phyloP scores from a whole-genome alignment of 495 filamentous ascomycete species.

The Neurospora sp. region DNA sequence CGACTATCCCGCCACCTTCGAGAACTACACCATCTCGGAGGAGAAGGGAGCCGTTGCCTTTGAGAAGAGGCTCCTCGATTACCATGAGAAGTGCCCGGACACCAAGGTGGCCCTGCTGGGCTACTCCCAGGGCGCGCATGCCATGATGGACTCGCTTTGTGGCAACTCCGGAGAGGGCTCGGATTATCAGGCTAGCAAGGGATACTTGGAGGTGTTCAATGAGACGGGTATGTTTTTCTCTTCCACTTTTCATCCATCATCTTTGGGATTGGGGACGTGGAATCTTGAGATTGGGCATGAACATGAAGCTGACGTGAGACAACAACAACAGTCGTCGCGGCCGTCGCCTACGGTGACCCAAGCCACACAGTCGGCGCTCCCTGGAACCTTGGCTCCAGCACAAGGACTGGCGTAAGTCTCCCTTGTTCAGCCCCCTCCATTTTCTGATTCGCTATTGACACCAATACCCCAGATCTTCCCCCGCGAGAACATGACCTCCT shows the following conservation, averaged over 20 bases:
- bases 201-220: background rate
- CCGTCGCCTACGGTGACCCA: constrained; percentile 16
- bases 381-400: constrained; percentile 15
- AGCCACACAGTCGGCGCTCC: constrained; percentile 3
- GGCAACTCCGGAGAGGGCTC: background rate
- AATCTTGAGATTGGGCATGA: background rate
- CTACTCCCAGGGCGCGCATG: constrained; percentile 17
- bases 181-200: background rate
- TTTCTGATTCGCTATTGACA: background rate
- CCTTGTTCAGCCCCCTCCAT: background rate
- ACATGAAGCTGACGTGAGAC: constrained; percentile 2
- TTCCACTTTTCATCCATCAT: background rate
- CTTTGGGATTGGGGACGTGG: background rate
- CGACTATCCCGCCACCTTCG: constrained; percentile 12
- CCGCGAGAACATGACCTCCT: constrained; percentile 6
- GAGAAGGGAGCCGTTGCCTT: constrained; percentile 10
- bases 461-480: constrained; percentile 9
- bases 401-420: constrained; percentile 8
- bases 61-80: constrained; percentile 5
- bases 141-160: constrained; percentile 5
- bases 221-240: background rate
- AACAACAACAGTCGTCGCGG: constrained; percentile 11
- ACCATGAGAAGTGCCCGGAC: constrained; percentile 13
- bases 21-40: constrained; percentile 7
- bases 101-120: constrained; percentile 20